A percentile compares a stretch with the other conserved stretches of the same genome.
phyloP scores from a whole-genome alignment of 1,284 basidiomycete genomes.

The Ustilago curta region DNA sequence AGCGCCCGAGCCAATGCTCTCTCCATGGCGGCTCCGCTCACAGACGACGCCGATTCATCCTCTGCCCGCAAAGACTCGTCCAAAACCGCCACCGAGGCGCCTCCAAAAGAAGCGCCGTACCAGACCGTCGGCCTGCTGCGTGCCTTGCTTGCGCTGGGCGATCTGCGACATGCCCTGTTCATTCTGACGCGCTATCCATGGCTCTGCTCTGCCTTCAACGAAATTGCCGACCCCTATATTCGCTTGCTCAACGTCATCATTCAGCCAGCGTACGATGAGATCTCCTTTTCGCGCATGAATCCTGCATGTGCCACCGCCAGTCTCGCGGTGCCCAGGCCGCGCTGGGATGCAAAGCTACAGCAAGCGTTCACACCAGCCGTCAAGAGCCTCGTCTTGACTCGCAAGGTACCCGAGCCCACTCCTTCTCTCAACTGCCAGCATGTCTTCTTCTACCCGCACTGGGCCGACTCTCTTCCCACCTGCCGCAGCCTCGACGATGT shows the following conservation, averaged over 20 bases:
- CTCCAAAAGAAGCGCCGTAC: slow-evolving; percentile 75
- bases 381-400: slow-evolving; percentile 45
- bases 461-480: slow-evolving; percentile 48
- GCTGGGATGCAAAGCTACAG: slow-evolving; percentile 63
- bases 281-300: slow-evolving; percentile 74
- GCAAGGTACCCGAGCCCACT: slow-evolving; percentile 60
- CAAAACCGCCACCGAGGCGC: slow-evolving; percentile 71
- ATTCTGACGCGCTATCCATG: slow-evolving; percentile 87
- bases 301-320: slow-evolving; percentile 71
- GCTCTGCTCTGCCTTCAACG: slow-evolving; percentile 81
- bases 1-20: slow-evolving; percentile 80
- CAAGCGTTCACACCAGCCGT: slow-evolving; percentile 15
- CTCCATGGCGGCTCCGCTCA: slow-evolving; percentile 88
- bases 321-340: slow-evolving; percentile 54
- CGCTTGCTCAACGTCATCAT: slow-evolving; percentile 64
- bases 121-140: slow-evolving; percentile 84
- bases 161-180: slow-evolving; percentile 80
- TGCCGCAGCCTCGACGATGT: slow-evolving; percentile 48
- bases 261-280: slow-evolving; percentile 56
- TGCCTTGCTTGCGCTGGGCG: slow-evolving; percentile 87
- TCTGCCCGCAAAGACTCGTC: slow-evolving; percentile 31
- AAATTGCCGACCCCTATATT: slow-evolving; percentile 80
- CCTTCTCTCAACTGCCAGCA: slow-evolving; percentile 41
- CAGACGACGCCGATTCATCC: slow-evolving; percentile 71
- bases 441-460: slow-evolving; percentile 64